Evolutionary conservation across 1,284 basidiomycete species (phyloP).

Genomic region (Boletus subluridellus): DNA sequence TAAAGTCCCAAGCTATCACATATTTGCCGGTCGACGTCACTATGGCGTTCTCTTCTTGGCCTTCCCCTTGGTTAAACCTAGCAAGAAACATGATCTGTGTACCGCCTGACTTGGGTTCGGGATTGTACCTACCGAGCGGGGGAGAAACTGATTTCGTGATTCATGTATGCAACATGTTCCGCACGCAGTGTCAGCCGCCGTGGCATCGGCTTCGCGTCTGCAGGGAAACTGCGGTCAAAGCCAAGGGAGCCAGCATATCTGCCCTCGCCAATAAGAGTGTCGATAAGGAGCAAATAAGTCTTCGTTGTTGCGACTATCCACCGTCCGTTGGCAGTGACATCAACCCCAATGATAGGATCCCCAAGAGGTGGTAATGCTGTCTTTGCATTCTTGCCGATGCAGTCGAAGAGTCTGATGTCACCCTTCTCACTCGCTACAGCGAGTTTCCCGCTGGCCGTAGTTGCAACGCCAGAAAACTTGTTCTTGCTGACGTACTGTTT

Average conservation of each 20-base stretch:
- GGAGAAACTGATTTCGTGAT: conserved; percentile 82
- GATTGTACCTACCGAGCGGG: conserved; percentile 69
- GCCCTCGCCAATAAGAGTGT: conserved; percentile 92
- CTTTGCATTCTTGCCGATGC: conserved; percentile 98
- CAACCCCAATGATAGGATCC: conserved; percentile 92
- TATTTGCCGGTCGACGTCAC: conserved; percentile 96
- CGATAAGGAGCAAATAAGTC: conserved; percentile 92
- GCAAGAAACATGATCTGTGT: background rate
- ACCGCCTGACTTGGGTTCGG: background rate
- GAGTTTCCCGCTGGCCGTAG: conserved; percentile 83
- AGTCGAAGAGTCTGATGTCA: conserved; percentile 93
- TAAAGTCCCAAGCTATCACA: conserved; percentile 95
- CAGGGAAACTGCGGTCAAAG: conserved; percentile 95
- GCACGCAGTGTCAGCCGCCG: conserved; percentile 84
- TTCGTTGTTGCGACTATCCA: conserved; percentile 97
- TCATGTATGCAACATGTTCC: conserved; percentile 96
- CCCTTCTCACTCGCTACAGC: conserved; percentile 96
- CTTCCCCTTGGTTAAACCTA: conserved; percentile 90
- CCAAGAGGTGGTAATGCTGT: conserved; percentile 95
- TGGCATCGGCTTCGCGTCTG: conserved; percentile 89
- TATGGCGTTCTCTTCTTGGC: conserved; percentile 89
- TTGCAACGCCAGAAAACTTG: conserved; percentile 91
- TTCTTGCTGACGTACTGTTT: conserved; percentile 97
- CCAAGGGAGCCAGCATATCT: conserved; percentile 83
- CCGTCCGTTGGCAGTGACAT: conserved; percentile 91